Conservation (phyloP, 768 basidiomycete species). For the Lyophyllum shimeji region DNA sequence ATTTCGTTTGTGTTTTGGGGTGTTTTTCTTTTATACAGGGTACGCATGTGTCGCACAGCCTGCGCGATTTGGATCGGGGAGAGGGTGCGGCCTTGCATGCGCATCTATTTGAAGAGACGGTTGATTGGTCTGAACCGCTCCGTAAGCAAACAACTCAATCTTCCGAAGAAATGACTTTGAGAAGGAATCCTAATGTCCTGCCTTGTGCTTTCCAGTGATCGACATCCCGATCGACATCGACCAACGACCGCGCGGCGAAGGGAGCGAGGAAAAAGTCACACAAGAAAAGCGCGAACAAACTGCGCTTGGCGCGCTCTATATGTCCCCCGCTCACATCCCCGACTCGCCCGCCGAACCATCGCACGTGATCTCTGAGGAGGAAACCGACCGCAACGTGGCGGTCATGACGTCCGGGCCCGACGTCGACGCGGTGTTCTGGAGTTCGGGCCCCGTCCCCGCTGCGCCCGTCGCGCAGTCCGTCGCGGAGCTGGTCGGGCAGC, state of each 20-base stretch:
- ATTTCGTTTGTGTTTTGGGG: conserved; percentile 26
- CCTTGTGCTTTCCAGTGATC: conserved; percentile 40
- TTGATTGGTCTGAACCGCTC: conserved; percentile 84
- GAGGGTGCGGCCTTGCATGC: conserved; percentile 85
- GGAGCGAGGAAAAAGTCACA: conserved; percentile 64
- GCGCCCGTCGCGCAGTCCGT: conserved; percentile 45
- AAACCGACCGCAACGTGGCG: conserved; percentile 60
- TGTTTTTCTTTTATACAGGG: conserved; percentile 57
- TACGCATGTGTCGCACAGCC: conserved; percentile 64
- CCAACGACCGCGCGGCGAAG: conserved; percentile 53
- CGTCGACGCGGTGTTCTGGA: conserved; percentile 69
- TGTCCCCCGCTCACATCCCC: conserved; percentile 68
- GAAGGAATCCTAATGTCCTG: neutral
- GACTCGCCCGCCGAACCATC: conserved; percentile 75
- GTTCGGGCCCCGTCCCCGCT: conserved; percentile 34
- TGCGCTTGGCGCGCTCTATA: conserved; percentile 74
- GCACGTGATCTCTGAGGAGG: conserved; percentile 61
- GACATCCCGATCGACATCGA: conserved; percentile 64
- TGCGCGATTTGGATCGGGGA: conserved; percentile 85
- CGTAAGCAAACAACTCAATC: conserved; percentile 51
- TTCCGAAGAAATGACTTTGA: neutral
- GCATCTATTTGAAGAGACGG: conserved; percentile 79
- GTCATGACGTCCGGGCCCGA: conserved; percentile 72
- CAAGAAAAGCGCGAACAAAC: conserved; percentile 82
- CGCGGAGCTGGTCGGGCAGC: conserved; percentile 68